phyloP scores from a whole-genome alignment of 148 eudicot species.

The Dianthus caryophyllus region DNA sequence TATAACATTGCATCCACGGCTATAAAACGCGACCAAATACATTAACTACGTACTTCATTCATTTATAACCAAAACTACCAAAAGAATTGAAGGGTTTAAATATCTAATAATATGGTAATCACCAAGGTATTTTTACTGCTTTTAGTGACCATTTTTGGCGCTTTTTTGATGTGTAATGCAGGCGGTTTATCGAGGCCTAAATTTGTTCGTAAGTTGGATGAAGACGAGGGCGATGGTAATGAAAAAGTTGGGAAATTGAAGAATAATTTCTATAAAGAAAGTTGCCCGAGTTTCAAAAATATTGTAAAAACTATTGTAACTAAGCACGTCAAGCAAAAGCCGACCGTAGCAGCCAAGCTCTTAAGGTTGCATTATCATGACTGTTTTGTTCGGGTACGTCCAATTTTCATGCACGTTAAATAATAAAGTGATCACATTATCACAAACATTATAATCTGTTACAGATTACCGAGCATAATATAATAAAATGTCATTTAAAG shows the following conservation, averaged over 20 bases:
- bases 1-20: neutral
- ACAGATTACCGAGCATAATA: no score
- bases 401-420: no score
- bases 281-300: constrained; percentile 13
- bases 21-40: neutral
- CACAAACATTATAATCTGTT: no score
- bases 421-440: no score
- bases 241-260: neutral
- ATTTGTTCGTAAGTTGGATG: neutral
- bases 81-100: neutral
- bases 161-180: constrained; percentile 9
- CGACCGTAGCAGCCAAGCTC: constrained; percentile 30
- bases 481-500: no score
- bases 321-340: constrained; percentile 14
- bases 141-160: constrained; percentile 8
- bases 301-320: constrained; percentile 5
- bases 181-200: neutral
- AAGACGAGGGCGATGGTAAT: neutral
- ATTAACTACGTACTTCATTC: neutral
- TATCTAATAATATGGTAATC: neutral
- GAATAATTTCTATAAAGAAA: constrained; percentile 14
- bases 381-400: constrained; percentile 29
- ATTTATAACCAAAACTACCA: neutral
- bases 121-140: constrained; percentile 1
- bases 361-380: constrained; percentile 30